Percentiles rank a stretch among this genome's conserved stretches.
Conservation (phyloP, 2,329 filamentous ascomycete genomes). For the Fusarium sp. region DNA sequence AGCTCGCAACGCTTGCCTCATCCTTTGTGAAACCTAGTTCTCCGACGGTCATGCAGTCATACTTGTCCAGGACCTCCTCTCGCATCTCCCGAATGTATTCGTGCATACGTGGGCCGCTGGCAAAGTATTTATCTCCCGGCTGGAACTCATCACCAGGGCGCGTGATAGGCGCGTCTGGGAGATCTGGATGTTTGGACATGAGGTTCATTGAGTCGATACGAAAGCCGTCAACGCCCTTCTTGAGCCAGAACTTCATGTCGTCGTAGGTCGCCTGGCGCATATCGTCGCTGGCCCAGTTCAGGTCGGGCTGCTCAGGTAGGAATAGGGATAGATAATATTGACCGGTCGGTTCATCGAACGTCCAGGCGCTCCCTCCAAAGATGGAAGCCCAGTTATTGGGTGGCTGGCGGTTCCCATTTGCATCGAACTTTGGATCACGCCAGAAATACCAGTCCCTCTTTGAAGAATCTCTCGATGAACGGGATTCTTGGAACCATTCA, state of each 20-base stretch:
- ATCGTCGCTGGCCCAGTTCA: slow-evolving; percentile 81
- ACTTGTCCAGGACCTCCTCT: slow-evolving; percentile 60
- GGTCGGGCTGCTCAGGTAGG: slow-evolving; percentile 77
- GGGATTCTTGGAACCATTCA: slow-evolving; percentile 69
- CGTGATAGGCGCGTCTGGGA: slow-evolving; percentile 64
- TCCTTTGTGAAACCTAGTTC: slow-evolving; percentile 52
- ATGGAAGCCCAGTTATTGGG: slow-evolving; percentile 61
- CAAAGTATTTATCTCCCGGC: slow-evolving; percentile 59
- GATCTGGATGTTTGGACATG: slow-evolving; percentile 70
- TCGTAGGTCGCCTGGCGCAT: slow-evolving; percentile 76
- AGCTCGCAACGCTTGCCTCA: slow-evolving; percentile 59
- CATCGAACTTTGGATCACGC: slow-evolving; percentile 59
- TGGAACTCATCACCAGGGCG: slow-evolving; percentile 54
- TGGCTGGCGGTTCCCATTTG: slow-evolving; percentile 53
- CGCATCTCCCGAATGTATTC: slow-evolving; percentile 45
- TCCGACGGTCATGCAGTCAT: slow-evolving; percentile 67
- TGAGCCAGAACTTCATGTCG: slow-evolving; percentile 81
- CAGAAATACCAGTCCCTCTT: slow-evolving; percentile 71
- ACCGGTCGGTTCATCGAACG: slow-evolving; percentile 74
- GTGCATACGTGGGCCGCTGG: slow-evolving; percentile 69
- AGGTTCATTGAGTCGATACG: slow-evolving; percentile 76
- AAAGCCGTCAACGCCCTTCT: slow-evolving; percentile 77
- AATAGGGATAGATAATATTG: slow-evolving; percentile 83
- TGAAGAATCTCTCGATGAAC: slow-evolving; percentile 61
- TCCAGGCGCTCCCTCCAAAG: slow-evolving; percentile 67